These are phyloP conservation scores for Moniliella sp. DNA, from an alignment of 1,284 basidiomycete species.

Conservation along the genomic window DNA sequence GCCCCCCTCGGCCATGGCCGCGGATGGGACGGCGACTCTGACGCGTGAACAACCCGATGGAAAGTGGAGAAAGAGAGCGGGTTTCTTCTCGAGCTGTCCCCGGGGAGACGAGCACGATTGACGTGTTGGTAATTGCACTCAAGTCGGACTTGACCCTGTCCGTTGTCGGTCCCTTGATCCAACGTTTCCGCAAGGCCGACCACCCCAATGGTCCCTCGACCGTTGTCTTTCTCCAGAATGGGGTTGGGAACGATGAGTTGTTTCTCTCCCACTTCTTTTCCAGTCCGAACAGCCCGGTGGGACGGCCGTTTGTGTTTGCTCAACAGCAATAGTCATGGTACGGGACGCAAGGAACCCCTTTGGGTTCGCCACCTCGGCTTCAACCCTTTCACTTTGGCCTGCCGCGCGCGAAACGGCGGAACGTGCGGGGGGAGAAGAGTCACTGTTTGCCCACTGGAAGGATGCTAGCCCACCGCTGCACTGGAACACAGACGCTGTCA, in stretches of 20 bases:
- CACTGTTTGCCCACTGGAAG: no score
- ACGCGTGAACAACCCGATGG: no score
- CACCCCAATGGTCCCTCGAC: no score
- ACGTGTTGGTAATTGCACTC: not conserved
- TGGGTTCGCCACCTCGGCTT: not conserved
- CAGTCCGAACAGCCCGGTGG: not conserved
- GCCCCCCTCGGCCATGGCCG: no score
- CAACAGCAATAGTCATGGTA: not conserved
- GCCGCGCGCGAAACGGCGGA: no score
- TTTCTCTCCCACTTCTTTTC: not conserved
- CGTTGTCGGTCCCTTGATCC: not conserved
- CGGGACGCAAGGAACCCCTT: not conserved
- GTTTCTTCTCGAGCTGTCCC: no score
- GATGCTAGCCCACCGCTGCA: no score
- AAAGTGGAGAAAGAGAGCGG: no score
- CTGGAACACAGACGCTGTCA: no score
- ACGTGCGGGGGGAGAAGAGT: no score
- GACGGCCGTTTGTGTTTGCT: not conserved
- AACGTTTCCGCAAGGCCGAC: not conserved
- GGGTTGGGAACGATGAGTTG: not conserved
- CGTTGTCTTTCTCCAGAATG: not conserved
- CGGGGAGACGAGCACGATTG: no score
- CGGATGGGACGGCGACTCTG: no score
- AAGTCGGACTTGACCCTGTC: not conserved
- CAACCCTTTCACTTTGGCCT: not conserved